Base-by-base conservation (phyloP, 805 yeast genomes). In the Sporopachydermia lactativora region DNA sequence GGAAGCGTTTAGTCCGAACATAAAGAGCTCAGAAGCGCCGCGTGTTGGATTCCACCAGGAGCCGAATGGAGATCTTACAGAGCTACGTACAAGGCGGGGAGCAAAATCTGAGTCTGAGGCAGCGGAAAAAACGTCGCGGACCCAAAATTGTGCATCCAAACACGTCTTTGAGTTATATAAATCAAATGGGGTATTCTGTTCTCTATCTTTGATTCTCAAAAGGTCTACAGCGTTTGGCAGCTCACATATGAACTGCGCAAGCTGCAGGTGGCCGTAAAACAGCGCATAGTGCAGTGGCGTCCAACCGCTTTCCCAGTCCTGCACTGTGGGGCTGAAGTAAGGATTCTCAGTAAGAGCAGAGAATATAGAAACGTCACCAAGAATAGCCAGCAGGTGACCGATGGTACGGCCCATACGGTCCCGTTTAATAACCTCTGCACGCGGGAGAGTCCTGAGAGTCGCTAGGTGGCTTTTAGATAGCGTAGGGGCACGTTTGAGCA, bases 241-340 rank as follows among this genome's bases (percentile, higher is more conserved):
- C 18, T 54, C 53, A 5, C 73, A 41, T 5, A 75, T 47, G 4
- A 58, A 55, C 41, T 65, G 68, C 5, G 78, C 75, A 51, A 80
- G 70, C 15, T 68, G 52, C 35, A 78, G 58, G 41, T 78, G 65
- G 24, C 75, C 81, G 45, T 70, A 60, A 47, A 64, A 72, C 11
- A 81, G 60, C 3, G 85, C 73, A 44, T 75, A 71, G 55, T 88
- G 96, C 18, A 88, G 62, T 17, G 84, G 73, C 36, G 82, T 81
- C 80, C 94, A 86, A 2, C 84, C 81, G 52, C 73, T 83, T 56
- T 86, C 96, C 40, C 62, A 62, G 55, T 88, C 96, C 2, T 64
- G 58, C 0, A 68, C 50, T 3, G 59, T 49, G 2, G 67, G 48
- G 41, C 75, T 73, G 16, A 71, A 51, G 14, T 68, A 65, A 5